These are phyloP conservation scores for Russula emetica DNA, from an alignment of 768 basidiomycete species.

Conservation along the genomic window DNA sequence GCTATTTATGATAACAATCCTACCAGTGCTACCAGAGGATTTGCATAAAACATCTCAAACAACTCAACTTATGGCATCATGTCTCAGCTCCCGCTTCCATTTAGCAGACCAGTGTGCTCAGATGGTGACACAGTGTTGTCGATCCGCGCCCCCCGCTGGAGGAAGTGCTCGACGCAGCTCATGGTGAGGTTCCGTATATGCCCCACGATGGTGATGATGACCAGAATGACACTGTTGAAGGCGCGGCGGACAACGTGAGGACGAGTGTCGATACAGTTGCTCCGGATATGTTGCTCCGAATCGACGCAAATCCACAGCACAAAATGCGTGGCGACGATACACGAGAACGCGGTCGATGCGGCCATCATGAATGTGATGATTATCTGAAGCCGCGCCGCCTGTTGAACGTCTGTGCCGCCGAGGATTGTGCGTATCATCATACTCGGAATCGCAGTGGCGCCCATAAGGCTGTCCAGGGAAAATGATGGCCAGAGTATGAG, in stretches of 20 bases:
- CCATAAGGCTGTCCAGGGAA: constrained; percentile 50
- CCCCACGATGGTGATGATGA: not conserved
- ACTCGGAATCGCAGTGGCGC: constrained; percentile 76
- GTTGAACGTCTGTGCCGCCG: constrained; percentile 77
- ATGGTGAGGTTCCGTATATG: too few relatives aligned
- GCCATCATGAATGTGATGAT: constrained; percentile 94
- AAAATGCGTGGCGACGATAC: constrained; percentile 58
- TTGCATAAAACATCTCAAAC: too few relatives aligned
- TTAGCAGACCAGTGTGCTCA: too few relatives aligned
- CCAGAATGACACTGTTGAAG: not conserved
- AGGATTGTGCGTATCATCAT: constrained; percentile 94
- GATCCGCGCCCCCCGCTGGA: too few relatives aligned
- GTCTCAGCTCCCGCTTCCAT: too few relatives aligned
- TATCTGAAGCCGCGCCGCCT: constrained; percentile 85
- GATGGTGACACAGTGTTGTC: too few relatives aligned
- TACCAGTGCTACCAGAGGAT: too few relatives aligned
- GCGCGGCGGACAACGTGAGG: constrained; percentile 23
- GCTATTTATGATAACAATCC: too few relatives aligned
- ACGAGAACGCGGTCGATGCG: constrained; percentile 66
- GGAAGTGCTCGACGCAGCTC: too few relatives aligned
- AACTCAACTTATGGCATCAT: too few relatives aligned
- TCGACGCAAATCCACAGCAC: constrained; percentile 65
- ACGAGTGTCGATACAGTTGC: constrained; percentile 51
- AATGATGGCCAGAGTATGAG: not conserved
- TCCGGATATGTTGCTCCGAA: constrained; percentile 55